Conservation (phyloP, 2,329 filamentous ascomycete genomes). For the Trichophyton verrucosum region DNA sequence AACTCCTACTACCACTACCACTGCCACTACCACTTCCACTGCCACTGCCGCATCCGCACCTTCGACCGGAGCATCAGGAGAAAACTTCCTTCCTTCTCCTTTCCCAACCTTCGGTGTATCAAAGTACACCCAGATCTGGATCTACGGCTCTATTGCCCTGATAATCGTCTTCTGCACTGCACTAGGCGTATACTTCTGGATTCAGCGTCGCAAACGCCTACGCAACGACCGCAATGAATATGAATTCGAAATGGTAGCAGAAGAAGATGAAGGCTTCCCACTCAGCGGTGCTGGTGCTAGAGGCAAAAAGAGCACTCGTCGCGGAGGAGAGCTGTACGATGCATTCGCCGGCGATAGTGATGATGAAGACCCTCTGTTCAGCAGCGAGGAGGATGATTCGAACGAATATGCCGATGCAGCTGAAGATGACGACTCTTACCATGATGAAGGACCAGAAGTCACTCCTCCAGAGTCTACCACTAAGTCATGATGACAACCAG, state of each 20-base stretch:
- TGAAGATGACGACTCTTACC: conserved; percentile 6
- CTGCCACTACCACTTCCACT: conserved; percentile 12
- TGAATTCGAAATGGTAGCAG: conserved; percentile 85
- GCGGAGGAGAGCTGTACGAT: conserved; percentile 86
- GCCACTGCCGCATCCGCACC: conserved; percentile 17
- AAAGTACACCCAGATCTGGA: conserved; percentile 82
- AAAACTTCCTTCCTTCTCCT: conserved; percentile 60
- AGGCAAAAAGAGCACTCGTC: conserved; percentile 42
- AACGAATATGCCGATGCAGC: conserved; percentile 35
- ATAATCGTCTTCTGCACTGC: conserved; percentile 74
- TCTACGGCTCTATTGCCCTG: conserved; percentile 72
- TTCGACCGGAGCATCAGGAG: conserved; percentile 17
- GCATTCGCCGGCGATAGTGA: conserved; percentile 92
- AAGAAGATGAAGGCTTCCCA: conserved; percentile 54
- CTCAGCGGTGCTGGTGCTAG: conserved; percentile 28
- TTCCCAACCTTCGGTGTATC: conserved; percentile 85
- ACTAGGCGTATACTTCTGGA: conserved; percentile 67
- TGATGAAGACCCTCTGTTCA: conserved; percentile 46
- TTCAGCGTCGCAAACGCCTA: conserved; percentile 64
- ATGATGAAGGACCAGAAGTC: conserved; percentile 1
- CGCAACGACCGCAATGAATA: conserved; percentile 72
- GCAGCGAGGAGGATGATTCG: conserved; percentile 27
- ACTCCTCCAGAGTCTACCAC: not conserved
- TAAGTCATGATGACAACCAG: not conserved
- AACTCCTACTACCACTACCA: conserved; percentile 12